These are phyloP conservation scores for Chalaropsis ovoidea DNA, from an alignment of 2,329 filamentous ascomycete species.

Conservation along the genomic window DNA sequence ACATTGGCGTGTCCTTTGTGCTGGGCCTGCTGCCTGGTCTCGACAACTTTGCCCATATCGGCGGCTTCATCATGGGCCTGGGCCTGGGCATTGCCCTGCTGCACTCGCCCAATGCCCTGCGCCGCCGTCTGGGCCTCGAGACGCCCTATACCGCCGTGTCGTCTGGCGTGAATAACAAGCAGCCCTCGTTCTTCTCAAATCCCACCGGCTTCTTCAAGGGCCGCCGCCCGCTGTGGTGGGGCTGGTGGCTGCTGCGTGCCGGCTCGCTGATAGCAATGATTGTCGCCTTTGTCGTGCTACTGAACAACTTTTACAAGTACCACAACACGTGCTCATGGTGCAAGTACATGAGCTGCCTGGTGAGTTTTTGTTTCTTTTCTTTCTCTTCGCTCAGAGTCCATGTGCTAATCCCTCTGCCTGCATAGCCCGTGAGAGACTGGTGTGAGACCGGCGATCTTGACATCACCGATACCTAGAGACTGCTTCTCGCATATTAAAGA, in stretches of 20 bases:
- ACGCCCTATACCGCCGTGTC: constrained; percentile 62
- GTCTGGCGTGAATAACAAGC: constrained; percentile 39
- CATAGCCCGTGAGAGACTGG: constrained; percentile 56
- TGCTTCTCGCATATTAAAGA: not conserved
- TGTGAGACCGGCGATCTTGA: constrained; percentile 43
- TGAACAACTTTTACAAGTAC: constrained; percentile 85
- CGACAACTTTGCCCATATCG: constrained; percentile 96
- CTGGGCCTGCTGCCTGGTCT: constrained; percentile 83
- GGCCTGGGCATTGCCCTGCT: constrained; percentile 77
- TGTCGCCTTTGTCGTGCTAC: constrained; percentile 72
- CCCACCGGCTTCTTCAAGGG: constrained; percentile 79
- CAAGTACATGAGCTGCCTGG: constrained; percentile 86
- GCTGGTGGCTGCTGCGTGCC: constrained; percentile 82
- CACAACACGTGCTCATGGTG: constrained; percentile 77
- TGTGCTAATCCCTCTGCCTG: constrained; percentile 28
- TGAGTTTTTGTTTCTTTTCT: constrained; percentile 42
- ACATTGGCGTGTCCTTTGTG: constrained; percentile 82
- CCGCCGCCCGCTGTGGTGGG: constrained; percentile 91
- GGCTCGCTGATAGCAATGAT: constrained; percentile 70
- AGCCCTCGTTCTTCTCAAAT: constrained; percentile 50
- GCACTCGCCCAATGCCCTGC: constrained; percentile 73
- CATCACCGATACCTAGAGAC: constrained; percentile 23
- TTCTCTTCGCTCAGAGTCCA: not conserved
- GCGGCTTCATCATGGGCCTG: constrained; percentile 86
- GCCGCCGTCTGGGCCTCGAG: constrained; percentile 61